Base-by-base conservation (phyloP, 352 stramenopile species). In the Phytophthora pini region DNA sequence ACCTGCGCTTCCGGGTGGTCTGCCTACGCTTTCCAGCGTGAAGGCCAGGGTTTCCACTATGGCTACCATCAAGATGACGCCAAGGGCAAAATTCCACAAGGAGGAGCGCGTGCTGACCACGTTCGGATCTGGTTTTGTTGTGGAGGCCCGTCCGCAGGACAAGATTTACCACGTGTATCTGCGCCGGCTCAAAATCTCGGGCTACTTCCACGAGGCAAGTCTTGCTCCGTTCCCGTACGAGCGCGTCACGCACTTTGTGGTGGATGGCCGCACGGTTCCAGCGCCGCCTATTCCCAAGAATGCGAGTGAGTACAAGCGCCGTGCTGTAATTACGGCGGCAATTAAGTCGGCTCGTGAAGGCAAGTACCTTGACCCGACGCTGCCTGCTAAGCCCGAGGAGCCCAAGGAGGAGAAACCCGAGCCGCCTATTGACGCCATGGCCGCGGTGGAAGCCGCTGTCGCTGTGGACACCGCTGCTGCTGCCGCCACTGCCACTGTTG, bases 231-330 rank as follows among this genome's bases (percentile, higher is more conserved):
- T 95, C 67, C 87, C 87, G n/a, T 95, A 95, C 41, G 84, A 95
- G 32, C 82, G 83, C 38, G 87, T 93, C 27, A 93, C 87, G 50
- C 87, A 95, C 46, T 88, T 95, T 58, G 83, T 93, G n/a, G 84
- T 95, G 41, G 84, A 93, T 38, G 84, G 84, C 40, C 80, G 79
- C 31, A 89, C 82, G 38, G 83, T 90, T 46, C 80, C 71, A 22
- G 81, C 82, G 15, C 84, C 82, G 0, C 74, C 88, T 34, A 86
- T 93, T 63, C 84, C 82, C 3, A 86, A 80, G 61, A 84, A 90
- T 61, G 71, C 80, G 0, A 82, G 76, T 12, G 82, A 90, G 34
- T 76, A 84, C 66, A 90, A 89, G 65, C 84, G 84, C 59, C 81
- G 82, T 27, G 71, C 80, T 39, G 83, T 92, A 52, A 92, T 92